Evolutionary conservation across 495 filamentous ascomycete genomes (phyloP).

Genomic region (Neurospora sublineolata): DNA sequence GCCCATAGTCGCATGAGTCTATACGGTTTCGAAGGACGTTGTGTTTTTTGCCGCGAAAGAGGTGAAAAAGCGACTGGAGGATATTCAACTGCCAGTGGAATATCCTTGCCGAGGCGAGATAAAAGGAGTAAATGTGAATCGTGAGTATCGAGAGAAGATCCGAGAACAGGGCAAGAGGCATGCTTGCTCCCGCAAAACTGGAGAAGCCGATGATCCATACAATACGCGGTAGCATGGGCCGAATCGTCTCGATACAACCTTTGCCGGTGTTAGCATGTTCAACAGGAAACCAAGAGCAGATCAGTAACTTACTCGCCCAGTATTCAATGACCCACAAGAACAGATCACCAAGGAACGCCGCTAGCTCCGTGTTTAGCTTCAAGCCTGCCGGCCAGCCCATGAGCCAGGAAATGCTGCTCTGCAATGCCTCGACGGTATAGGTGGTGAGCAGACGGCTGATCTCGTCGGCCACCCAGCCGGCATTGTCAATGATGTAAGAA

Average conservation of each 20-base stretch:
- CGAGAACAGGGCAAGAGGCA: conserved; percentile 94
- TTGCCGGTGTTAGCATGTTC: background rate
- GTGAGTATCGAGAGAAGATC: conserved; percentile 88
- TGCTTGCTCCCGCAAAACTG: conserved; percentile 87
- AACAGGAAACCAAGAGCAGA: background rate
- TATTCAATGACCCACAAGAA: conserved; percentile 98
- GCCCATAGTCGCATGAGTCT: conserved; percentile 96
- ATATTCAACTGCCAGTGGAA: conserved; percentile 98
- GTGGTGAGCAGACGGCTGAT: conserved; percentile 65
- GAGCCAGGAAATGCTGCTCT: conserved; percentile 85
- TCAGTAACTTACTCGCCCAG: conserved; percentile 61
- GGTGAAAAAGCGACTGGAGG: conserved; percentile 90
- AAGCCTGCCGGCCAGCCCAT: conserved; percentile 97
- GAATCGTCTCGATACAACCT: conserved; percentile 64
- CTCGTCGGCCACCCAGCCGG: conserved; percentile 69
- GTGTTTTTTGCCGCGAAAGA: conserved; percentile 95
- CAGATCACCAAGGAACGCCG: conserved; percentile 81
- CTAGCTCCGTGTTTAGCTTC: conserved; percentile 93
- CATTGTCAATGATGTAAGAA: conserved; percentile 94
- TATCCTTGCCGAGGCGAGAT: conserved; percentile 89
- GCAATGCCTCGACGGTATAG: conserved; percentile 84
- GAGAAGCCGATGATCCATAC: conserved; percentile 92
- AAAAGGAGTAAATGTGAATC: conserved; percentile 94
- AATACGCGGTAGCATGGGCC: conserved; percentile 69
- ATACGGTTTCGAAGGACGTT: conserved; percentile 96